phyloP scores from a whole-genome alignment of 768 basidiomycete species.

The Rickenella mellea region DNA sequence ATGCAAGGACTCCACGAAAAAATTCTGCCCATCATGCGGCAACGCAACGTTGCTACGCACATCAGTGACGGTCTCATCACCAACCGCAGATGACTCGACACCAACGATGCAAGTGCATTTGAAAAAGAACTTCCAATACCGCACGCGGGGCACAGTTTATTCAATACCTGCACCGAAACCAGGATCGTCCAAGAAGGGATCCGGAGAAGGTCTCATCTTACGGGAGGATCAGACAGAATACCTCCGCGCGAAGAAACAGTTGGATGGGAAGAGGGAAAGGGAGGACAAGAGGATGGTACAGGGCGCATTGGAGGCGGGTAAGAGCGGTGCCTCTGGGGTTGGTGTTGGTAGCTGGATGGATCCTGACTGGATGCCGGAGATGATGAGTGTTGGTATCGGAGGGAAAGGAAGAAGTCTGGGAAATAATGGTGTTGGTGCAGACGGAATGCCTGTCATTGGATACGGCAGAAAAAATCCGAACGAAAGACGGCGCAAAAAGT shows the following conservation, averaged over 20 bases:
- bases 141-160: conserved; percentile 82
- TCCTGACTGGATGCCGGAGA: conserved; percentile 88
- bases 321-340: conserved; percentile 38
- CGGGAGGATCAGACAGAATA: conserved; percentile 91
- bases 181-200: conserved; percentile 76
- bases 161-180: conserved; percentile 86
- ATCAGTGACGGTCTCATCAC: conserved; percentile 76
- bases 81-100: conserved; percentile 46
- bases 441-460: conserved; percentile 72
- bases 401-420: conserved; percentile 60
- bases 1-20: conserved; percentile 89
- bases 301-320: conserved; percentile 33
- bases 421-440: conserved; percentile 44
- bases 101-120: conserved; percentile 83
- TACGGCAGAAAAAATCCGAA: conserved; percentile 88
- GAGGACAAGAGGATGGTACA: conserved; percentile 73
- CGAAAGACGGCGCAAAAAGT: conserved; percentile 56
- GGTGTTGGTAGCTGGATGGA: conserved; percentile 83
- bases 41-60: conserved; percentile 85
- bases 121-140: conserved; percentile 93
- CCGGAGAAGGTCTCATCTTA: conserved; percentile 77
- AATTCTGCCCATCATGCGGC: conserved; percentile 97
- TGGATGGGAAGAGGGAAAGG: conserved; percentile 62
- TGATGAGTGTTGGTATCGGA: conserved; percentile 53
- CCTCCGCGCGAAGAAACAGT: conserved; percentile 69